Conservation (phyloP, 306 rosid genomes). For the Cucurbita maxima region DNA sequence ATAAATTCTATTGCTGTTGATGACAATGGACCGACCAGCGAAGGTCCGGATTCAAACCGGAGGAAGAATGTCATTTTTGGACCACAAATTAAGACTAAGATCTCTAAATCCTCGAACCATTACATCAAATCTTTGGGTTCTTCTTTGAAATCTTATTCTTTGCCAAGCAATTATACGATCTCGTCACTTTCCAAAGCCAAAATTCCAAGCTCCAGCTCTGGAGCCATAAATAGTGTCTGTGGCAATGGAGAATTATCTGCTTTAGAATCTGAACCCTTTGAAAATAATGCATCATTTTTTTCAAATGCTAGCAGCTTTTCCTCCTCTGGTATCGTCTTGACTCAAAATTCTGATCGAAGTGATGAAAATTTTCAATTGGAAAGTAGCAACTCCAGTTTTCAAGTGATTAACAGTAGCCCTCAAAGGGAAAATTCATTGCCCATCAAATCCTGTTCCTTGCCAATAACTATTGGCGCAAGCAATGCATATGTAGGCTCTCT, state of each 20-base stretch:
- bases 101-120: constrained; percentile 21
- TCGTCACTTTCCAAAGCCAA: constrained; percentile 26
- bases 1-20: constrained; percentile 41
- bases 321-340: constrained; percentile 14
- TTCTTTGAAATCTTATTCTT: constrained; percentile 38
- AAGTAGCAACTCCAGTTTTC: constrained; percentile 13
- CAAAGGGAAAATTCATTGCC: constrained; percentile 21
- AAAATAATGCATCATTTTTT: constrained; percentile 17
- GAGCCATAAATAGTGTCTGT: constrained; percentile 14
- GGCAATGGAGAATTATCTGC: constrained; percentile 10
- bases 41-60: constrained; percentile 22
- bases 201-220: constrained; percentile 21
- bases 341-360: constrained; percentile 15
- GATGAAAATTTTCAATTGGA: constrained; percentile 15
- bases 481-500: constrained; percentile 31
- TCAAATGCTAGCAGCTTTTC: constrained; percentile 25
- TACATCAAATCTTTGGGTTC: constrained; percentile 22
- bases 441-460: constrained; percentile 43
- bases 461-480: constrained; percentile 36
- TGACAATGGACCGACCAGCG: constrained; percentile 31
- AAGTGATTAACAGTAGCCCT: constrained; percentile 10
- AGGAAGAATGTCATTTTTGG: constrained; percentile 61
- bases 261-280: constrained; percentile 19
- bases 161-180: constrained; percentile 57
- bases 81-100: constrained; percentile 40